Evolutionary conservation across 2,329 filamentous ascomycete genomes (phyloP).

Genomic region (Monilinia polystroma): DNA sequence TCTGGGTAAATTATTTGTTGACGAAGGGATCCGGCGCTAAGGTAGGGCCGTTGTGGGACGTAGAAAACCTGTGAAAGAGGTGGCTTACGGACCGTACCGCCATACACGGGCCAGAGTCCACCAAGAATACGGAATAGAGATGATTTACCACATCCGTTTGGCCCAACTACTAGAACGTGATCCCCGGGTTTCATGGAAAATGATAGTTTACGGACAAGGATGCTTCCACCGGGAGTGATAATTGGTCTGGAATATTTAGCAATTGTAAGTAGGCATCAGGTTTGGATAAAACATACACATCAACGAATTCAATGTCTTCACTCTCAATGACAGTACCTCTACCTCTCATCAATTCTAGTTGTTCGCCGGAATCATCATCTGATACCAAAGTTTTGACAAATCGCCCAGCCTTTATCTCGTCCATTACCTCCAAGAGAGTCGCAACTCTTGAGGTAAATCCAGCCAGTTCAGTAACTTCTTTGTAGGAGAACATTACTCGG

Average conservation of each 20-base stretch:
- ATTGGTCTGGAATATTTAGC: constrained; percentile 61
- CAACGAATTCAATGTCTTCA: constrained; percentile 76
- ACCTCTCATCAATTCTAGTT: constrained; percentile 77
- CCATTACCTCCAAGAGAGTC: constrained; percentile 87
- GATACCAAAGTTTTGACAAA: constrained; percentile 98
- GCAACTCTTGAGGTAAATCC: constrained; percentile 93
- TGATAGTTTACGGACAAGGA: constrained; percentile 80
- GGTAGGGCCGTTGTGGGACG: constrained; percentile 92
- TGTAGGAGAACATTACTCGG: constrained; percentile 95
- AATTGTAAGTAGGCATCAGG: constrained; percentile 15
- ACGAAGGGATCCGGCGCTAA: constrained; percentile 86
- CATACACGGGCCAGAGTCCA: constrained; percentile 96
- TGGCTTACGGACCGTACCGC: constrained; percentile 88
- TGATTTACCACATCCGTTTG: constrained; percentile 96
- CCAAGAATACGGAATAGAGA: constrained; percentile 95
- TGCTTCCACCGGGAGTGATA: constrained; percentile 93
- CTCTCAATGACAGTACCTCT: constrained; percentile 82
- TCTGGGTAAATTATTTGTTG: constrained; percentile 98
- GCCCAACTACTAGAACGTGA: constrained; percentile 86
- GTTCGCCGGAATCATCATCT: constrained; percentile 76
- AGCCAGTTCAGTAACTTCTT: constrained; percentile 92
- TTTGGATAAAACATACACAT: constrained; percentile 60
- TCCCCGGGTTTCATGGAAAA: constrained; percentile 85
- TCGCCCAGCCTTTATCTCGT: constrained; percentile 82
- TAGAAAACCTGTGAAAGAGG: constrained; percentile 95